Conservation (phyloP, 768 basidiomycete genomes). For the Suillus tomentosus region DNA sequence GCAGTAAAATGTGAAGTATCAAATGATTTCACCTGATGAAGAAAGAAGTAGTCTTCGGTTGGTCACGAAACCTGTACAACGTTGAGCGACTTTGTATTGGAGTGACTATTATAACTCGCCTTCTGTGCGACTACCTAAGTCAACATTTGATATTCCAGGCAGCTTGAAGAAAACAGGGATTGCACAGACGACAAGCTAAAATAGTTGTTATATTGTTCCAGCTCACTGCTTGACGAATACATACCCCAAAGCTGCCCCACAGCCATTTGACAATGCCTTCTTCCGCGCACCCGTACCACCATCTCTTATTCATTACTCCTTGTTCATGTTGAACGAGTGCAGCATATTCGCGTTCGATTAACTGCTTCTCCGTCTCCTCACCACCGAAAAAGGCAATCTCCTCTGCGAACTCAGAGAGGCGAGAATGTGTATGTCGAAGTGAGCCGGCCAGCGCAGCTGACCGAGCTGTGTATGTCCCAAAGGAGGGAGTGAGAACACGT, state of each 20-base stretch:
- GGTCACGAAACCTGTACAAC: constrained; percentile 83
- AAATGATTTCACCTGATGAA: constrained; percentile 61
- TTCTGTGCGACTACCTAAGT: constrained; percentile 89
- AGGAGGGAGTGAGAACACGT: constrained; percentile 85
- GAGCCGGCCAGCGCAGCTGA: constrained; percentile 89
- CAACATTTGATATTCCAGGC: constrained; percentile 63
- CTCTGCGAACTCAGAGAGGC: constrained; percentile 85
- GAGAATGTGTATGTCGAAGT: constrained; percentile 88
- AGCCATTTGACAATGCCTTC: constrained; percentile 96
- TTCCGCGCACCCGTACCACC: constrained; percentile 91
- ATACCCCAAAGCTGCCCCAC: constrained; percentile 93
- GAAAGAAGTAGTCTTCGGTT: constrained; percentile 87
- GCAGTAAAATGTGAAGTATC: constrained; percentile 7
- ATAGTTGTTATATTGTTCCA: constrained; percentile 14
- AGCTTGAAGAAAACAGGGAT: constrained; percentile 92
- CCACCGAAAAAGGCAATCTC: constrained; percentile 89
- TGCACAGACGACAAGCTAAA: constrained; percentile 80
- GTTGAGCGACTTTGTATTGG: not conserved
- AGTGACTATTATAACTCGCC: constrained; percentile 43
- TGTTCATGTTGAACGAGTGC: constrained; percentile 85
- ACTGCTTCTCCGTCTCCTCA: constrained; percentile 86
- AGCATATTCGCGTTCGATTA: constrained; percentile 88
- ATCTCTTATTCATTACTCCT: constrained; percentile 71
- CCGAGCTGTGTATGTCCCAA: constrained; percentile 87
- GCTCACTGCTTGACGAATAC: constrained; percentile 28